Percentiles rank a stretch among this genome's conserved stretches.
These are phyloP conservation scores for Russula griseocarnosa DNA, from an alignment of 768 basidiomycete species.

Conservation along the genomic window DNA sequence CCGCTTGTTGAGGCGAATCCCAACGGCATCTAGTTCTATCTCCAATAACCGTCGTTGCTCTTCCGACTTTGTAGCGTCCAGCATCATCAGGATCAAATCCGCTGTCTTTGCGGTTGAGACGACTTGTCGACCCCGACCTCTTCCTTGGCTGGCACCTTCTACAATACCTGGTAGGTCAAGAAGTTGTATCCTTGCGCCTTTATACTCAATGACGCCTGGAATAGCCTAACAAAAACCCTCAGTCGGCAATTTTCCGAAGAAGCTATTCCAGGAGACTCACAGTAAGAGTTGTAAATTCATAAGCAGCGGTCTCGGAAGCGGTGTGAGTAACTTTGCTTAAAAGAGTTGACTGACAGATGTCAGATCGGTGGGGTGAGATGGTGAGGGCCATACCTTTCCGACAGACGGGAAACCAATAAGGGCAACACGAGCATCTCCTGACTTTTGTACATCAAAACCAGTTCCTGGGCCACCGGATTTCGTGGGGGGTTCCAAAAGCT, in stretches of 20 bases:
- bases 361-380: slow-evolving; percentile 10
- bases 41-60: slow-evolving; percentile 88
- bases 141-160: slow-evolving; percentile 85
- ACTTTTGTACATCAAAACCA: slow-evolving; percentile 86
- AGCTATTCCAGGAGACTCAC: slow-evolving; percentile 38
- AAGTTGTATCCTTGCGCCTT: slow-evolving; percentile 90
- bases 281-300: slow-evolving; percentile 92
- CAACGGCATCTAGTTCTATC: slow-evolving; percentile 92
- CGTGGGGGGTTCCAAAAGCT: slow-evolving; percentile 85
- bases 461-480: slow-evolving; percentile 79
- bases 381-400: slow-evolving; percentile 56
- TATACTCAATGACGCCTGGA: slow-evolving; percentile 94
- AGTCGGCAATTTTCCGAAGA: background rate
- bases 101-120: slow-evolving; percentile 61
- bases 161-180: slow-evolving; percentile 96
- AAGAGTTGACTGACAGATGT: slow-evolving; percentile 67
- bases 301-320: slow-evolving; percentile 81
- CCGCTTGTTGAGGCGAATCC: slow-evolving; percentile 86
- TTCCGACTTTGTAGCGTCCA: slow-evolving; percentile 89
- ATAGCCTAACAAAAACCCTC: slow-evolving; percentile 58
- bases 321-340: slow-evolving; percentile 91
- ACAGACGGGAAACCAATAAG: slow-evolving; percentile 96
- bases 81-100: slow-evolving; percentile 90
- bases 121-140: slow-evolving; percentile 93
- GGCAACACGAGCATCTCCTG: slow-evolving; percentile 86